Evolutionary conservation across 768 basidiomycete genomes (phyloP).

Genomic region (Panus rudis): DNA sequence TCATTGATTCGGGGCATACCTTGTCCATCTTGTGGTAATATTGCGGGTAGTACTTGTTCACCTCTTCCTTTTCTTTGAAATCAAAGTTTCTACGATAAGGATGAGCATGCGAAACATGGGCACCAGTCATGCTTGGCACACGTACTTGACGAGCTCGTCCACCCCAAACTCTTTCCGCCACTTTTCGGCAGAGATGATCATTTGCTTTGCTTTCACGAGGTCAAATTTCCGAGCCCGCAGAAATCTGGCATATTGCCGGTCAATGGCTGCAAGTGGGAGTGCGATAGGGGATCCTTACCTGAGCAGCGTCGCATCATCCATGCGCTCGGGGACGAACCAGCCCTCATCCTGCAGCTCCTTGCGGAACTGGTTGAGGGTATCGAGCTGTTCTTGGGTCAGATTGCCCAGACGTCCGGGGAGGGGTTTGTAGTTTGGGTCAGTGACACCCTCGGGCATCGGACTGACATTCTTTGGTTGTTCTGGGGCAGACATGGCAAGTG

Average conservation of each 20-base stretch:
- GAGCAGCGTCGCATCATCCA: constrained; percentile 66
- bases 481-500: constrained; percentile 17
- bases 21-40: constrained; percentile 96
- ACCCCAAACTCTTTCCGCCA: constrained; percentile 88
- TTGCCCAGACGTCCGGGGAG: constrained; percentile 76
- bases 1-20: constrained; percentile 35
- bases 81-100: constrained; percentile 63
- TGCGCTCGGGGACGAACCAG: constrained; percentile 52
- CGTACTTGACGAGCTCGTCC: constrained; percentile 64
- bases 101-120: not conserved
- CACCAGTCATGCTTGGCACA: constrained; percentile 10
- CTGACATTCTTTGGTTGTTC: constrained; percentile 30
- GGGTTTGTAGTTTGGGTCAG: constrained; percentile 59
- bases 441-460: constrained; percentile 49
- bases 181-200: constrained; percentile 75
- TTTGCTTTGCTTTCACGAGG: constrained; percentile 69
- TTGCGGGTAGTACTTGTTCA: constrained; percentile 92
- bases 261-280: not conserved
- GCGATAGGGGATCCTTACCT: constrained; percentile 42
- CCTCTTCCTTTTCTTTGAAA: constrained; percentile 74
- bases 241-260: constrained; percentile 46
- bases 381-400: constrained; percentile 52
- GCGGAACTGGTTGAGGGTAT: constrained; percentile 63
- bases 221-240: constrained; percentile 93
- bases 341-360: constrained; percentile 55